Evolutionary conservation across 2,329 filamentous ascomycete species (phyloP).

Genomic region (Fusarium beomiforme): DNA sequence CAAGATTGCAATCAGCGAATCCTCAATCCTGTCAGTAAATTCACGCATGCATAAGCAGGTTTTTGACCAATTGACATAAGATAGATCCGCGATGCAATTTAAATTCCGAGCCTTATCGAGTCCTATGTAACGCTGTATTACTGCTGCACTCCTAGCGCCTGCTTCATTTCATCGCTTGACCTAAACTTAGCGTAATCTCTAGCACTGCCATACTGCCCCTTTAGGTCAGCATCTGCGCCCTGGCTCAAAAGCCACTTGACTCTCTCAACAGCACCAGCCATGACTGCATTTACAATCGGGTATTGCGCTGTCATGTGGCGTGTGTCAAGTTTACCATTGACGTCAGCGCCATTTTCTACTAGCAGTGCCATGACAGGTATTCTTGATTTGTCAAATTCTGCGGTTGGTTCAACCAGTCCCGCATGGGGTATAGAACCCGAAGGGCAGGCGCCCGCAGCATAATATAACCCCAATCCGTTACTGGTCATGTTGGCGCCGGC

Average conservation of each 20-base stretch:
- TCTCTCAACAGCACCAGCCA: constrained; percentile 29
- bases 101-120: background rate
- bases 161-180: constrained; percentile 27
- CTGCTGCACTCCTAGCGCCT: constrained; percentile 7
- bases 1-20: background rate
- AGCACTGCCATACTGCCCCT: constrained; percentile 28
- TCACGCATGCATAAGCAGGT: background rate
- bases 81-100: background rate
- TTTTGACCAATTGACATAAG: background rate
- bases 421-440: background rate
- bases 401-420: background rate
- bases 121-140: background rate
- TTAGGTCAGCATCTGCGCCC: constrained; percentile 24
- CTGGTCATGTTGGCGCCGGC: constrained; percentile 17
- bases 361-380: constrained; percentile 33
- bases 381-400: constrained; percentile 17
- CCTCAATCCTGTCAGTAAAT: background rate
- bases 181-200: constrained; percentile 2
- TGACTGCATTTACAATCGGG: constrained; percentile 31
- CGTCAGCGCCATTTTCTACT: constrained; percentile 16
- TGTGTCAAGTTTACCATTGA: constrained; percentile 13
- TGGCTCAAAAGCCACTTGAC: constrained; percentile 30
- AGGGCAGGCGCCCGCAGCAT: constrained; percentile 20
- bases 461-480: constrained; percentile 29
- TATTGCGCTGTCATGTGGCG: constrained; percentile 21